Percentiles rank a stretch among this genome's conserved stretches.
Evolutionary conservation across 441 rosid genomes (phyloP).

Genomic region (Flueggea neowawraea): DNA sequence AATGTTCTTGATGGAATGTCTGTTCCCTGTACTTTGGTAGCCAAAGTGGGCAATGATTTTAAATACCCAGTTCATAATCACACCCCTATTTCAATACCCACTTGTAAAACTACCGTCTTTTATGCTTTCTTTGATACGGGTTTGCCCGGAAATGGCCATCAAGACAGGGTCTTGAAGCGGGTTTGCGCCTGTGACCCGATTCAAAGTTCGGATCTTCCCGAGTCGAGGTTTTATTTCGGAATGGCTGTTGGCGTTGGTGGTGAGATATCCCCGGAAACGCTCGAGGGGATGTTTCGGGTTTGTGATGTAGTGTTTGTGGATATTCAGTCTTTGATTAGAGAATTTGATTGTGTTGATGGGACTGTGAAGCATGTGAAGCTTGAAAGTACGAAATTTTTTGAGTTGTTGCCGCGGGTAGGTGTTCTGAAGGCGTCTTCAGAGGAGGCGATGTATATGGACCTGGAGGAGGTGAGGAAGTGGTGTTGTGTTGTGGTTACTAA

Average conservation of each 20-base stretch:
- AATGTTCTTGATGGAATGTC: slow-evolving; percentile 54
- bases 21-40: slow-evolving; percentile 40
- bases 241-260: slow-evolving; percentile 98
- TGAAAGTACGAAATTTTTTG: slow-evolving; percentile 51
- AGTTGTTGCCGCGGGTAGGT: slow-evolving; percentile 54
- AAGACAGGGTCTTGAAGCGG: slow-evolving; percentile 70
- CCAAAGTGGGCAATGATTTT: slow-evolving; percentile 79
- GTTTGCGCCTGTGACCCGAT: slow-evolving; percentile 70
- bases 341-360: slow-evolving; percentile 54
- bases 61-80: slow-evolving; percentile 34
- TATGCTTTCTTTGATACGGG: slow-evolving; percentile 68
- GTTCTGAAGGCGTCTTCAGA: slow-evolving; percentile 84
- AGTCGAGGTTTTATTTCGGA: slow-evolving; percentile 49
- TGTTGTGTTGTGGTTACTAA: slow-evolving; percentile 85
- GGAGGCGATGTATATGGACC: slow-evolving; percentile 75
- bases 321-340: slow-evolving; percentile 75
- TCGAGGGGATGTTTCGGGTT: slow-evolving; percentile 67
- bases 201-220: slow-evolving; percentile 60
- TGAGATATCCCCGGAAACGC: slow-evolving; percentile 76
- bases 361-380: slow-evolving; percentile 55
- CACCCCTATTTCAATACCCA: slow-evolving; percentile 34
- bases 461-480: slow-evolving; percentile 61
- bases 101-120: slow-evolving; percentile 59
- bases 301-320: slow-evolving; percentile 71
- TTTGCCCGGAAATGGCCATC: slow-evolving; percentile 27